phyloP scores from a whole-genome alignment of 2,329 filamentous ascomycete species.

The Xylariaceae sp. region DNA sequence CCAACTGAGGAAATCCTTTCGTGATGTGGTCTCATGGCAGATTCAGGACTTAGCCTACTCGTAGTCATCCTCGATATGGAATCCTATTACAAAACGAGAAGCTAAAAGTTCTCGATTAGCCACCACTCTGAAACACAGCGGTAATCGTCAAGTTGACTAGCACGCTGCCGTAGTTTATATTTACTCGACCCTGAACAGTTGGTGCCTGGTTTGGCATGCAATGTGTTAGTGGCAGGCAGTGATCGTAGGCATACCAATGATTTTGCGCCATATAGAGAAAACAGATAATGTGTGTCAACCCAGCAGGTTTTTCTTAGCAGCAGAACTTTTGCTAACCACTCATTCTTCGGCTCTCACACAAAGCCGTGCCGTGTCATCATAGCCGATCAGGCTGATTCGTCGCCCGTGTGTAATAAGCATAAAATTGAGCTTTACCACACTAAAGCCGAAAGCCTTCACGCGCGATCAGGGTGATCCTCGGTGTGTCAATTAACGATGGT shows the following conservation, averaged over 20 bases:
- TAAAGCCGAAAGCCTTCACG: neutral
- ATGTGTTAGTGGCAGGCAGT: conserved; percentile 12
- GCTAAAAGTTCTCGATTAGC: neutral
- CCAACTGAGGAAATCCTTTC: conserved; percentile 17
- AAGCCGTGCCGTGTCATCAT: conserved; percentile 21
- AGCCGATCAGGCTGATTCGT: conserved; percentile 22
- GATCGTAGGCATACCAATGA: conserved; percentile 14
- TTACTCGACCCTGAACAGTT: conserved; percentile 6
- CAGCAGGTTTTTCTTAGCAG: neutral
- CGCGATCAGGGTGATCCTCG: neutral
- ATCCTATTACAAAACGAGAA: neutral
- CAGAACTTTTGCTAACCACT: neutral
- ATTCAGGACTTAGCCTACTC: conserved; percentile 4
- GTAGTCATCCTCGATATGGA: neutral
- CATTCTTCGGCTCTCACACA: neutral
- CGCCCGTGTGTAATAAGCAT: conserved; percentile 12
- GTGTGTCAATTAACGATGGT: neutral
- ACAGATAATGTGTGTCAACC: conserved; percentile 1
- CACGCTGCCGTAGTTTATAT: conserved; percentile 13
- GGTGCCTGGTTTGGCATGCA: conserved; percentile 13
- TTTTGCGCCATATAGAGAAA: neutral
- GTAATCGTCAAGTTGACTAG: too few relatives aligned
- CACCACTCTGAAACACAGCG: neutral
- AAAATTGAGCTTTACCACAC: conserved; percentile 4
- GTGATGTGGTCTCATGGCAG: conserved; percentile 15